Percentiles rank a stretch among this genome's conserved stretches.
Conservation (phyloP, 2,329 filamentous ascomycete genomes). For the Alternaria sp. region DNA sequence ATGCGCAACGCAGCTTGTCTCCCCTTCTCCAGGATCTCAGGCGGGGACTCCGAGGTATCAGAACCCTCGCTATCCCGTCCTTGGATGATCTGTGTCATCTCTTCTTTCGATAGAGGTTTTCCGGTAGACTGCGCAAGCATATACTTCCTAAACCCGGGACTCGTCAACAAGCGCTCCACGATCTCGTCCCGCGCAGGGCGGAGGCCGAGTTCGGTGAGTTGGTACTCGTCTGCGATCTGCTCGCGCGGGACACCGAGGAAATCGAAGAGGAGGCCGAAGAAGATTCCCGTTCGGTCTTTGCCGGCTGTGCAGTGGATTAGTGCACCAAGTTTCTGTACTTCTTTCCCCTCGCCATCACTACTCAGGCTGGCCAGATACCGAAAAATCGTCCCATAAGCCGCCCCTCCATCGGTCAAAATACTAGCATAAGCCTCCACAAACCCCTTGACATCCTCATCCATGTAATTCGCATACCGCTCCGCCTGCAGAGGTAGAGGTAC, state of each 20-base stretch:
- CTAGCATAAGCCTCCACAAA: slow-evolving; percentile 69
- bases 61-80: slow-evolving; percentile 21
- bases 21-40: slow-evolving; percentile 28
- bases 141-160: slow-evolving; percentile 35
- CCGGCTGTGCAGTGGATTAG: slow-evolving; percentile 78
- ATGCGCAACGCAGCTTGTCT: slow-evolving; percentile 42
- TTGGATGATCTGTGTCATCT: slow-evolving; percentile 56
- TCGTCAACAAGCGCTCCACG: slow-evolving; percentile 57
- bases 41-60: slow-evolving; percentile 47
- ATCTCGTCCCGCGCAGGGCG: slow-evolving; percentile 53
- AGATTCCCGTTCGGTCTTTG: slow-evolving; percentile 77
- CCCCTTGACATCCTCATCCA: slow-evolving; percentile 61
- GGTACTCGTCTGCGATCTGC: slow-evolving; percentile 69
- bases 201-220: slow-evolving; percentile 69
- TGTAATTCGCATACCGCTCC: slow-evolving; percentile 66
- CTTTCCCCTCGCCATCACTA: not conserved
- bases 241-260: slow-evolving; percentile 68
- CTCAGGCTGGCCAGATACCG: slow-evolving; percentile 59
- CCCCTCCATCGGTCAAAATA: slow-evolving; percentile 63
- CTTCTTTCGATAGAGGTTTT: slow-evolving; percentile 51
- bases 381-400: slow-evolving; percentile 66
- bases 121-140: slow-evolving; percentile 20
- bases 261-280: slow-evolving; percentile 69
- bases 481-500: too few relatives aligned
- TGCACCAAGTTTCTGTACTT: slow-evolving; percentile 53